Base-by-base conservation (phyloP, 345 rosid species). In the Salix dunnii region DNA sequence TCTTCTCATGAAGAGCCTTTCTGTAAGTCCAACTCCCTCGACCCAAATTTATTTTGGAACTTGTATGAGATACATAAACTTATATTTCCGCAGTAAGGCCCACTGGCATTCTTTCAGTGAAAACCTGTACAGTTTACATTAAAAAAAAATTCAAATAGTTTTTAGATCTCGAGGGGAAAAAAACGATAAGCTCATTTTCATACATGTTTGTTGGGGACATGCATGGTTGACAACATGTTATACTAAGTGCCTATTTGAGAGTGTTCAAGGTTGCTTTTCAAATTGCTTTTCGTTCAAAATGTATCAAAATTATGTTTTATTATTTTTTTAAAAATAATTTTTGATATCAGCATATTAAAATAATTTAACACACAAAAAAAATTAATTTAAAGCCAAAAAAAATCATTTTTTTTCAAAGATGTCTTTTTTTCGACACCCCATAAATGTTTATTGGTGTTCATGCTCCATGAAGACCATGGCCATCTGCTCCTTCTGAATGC, bases 1-100 rank as follows among this genome's bases (percentile, higher is more conserved):
- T 86, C 99, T 96, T 82, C 92, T 96, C 77, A 92, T 96, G 94
- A 96, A 96, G 90, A 88, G 96, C 74, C 90, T 96, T 51, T 96
- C 99, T 68, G 99, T 96, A 87, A 89, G 99, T 88, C 64, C 16
- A 9, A 58, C 28, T 58, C 4, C 25, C 28, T 62, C 74, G 60
- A 67, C 42, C 65, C 20, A 5, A 64, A 17, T 4, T 58, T 35
- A 62, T 61, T 48, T 30, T 42, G 48, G 46, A 58, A n/a, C 63
- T 23, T 67, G 70, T 14, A 67, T 36, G 17, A 38, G 23, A 18
- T 67, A 3, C 40, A 35, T 67, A 4, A 17, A 67, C 0, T 30
- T 65, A 4, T 42, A 73, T 40, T 73, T 42, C 21, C 18, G 73
- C 18, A 7, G 49, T 61, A 58, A 58, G 25, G 23, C 21, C 25